Evolutionary conservation across 2,329 filamentous ascomycete species (phyloP), one percentile per base, ranked within the genome.

Genomic region (Colletotrichum liriopes): DNA sequence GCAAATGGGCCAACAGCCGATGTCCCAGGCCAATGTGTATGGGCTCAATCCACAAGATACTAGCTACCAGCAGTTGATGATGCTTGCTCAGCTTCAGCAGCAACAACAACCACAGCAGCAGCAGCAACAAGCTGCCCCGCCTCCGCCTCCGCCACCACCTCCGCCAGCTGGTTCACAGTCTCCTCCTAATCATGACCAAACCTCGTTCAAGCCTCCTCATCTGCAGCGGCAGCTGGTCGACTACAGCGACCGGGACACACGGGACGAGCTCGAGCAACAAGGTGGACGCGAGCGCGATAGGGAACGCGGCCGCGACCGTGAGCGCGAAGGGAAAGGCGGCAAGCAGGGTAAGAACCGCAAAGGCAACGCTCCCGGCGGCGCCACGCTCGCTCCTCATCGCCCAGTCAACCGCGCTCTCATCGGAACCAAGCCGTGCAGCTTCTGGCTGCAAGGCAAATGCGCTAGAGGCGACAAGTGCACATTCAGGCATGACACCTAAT

Each of bases 391-490:
- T 37, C 81, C 80, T 11, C 84, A 86, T 71, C 82, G 85, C 69
- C 82, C 84, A 23, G 82, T 81, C 73, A 90, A 92, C 77, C 88
- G 86, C 71, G 86, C 87, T 18, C 83, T 91, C 18, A 90, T 91
- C 60, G 90, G 91, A 67, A 93, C 91, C 54, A 91, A 93, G 77
- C 87, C 91, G 6, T 94, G 93, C 80, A 88, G 87, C 26, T 94
- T 93, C 80, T 94, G 86, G 85, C 86, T 89, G 70, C 89, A 93
- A 78, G 92, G 92, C 18, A 91, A 91, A 78, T 94, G 93, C 81
- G 90, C 89, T 8, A 92, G 93, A 78, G 93, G 93, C 29, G 91
- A 92, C 45, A 90, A 91, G 77, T 94, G 93, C 83, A 94, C 92
- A 2, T 94, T 92, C 80, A 87, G 92, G 67, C 93, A 94, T 78